Percentiles rank a stretch among this genome's conserved stretches.
Evolutionary conservation across 495 filamentous ascomycete species (phyloP).

Genomic region (Neurospora sp.): DNA sequence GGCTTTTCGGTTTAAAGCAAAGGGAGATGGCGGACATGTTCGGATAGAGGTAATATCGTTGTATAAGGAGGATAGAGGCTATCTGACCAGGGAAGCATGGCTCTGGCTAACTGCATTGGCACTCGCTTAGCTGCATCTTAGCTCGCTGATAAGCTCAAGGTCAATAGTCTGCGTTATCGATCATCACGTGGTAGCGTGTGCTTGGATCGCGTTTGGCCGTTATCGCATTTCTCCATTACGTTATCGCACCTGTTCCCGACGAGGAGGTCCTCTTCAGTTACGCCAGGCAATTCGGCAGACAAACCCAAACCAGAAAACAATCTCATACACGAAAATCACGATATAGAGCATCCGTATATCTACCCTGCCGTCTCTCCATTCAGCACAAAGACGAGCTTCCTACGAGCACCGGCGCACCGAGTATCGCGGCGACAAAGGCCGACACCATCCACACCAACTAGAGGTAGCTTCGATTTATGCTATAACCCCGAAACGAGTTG

Average conservation of each 20-base stretch:
- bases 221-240: neutral
- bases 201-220: neutral
- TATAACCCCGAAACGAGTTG: neutral
- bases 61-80: neutral
- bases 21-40: neutral
- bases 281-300: neutral
- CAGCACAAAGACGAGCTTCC: neutral
- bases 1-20: neutral
- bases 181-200: neutral
- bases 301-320: neutral
- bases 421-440: neutral
- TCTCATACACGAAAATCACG: neutral
- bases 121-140: neutral
- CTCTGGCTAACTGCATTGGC: neutral
- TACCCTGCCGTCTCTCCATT: neutral
- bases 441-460: neutral
- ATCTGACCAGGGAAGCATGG: neutral
- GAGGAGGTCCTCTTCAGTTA: neutral
- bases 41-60: neutral
- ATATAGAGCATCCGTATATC: neutral
- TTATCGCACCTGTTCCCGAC: neutral
- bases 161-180: neutral
- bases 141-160: neutral
- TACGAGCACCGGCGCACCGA: neutral
- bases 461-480: neutral